Evolutionary conservation across 352 stramenopile species (phyloP), one percentile per base, ranked within the genome.

Genomic region (Pythium chondricola): DNA sequence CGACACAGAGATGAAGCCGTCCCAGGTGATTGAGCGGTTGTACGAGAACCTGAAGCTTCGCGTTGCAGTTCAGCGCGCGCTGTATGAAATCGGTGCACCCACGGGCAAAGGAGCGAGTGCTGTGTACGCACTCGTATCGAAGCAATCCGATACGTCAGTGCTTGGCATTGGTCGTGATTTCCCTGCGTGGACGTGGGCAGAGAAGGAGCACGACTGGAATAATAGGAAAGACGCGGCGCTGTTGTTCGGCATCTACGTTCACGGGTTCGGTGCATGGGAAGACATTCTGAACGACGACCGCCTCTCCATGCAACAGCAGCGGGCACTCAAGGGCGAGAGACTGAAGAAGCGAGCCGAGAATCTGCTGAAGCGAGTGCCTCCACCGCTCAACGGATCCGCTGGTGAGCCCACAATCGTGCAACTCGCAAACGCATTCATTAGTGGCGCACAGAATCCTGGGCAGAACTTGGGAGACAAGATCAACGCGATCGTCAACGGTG

Each of bases 1-100:
- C 3, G 83, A 93, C 22, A 78, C 92, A 7, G 83, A 93, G 35
- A 69, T 86, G 39, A 83, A 70, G 51, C 65, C 83, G 30, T 76
- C 66, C 10, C 74, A 87, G 38, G 64, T 93, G 43, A 74, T 93
- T 43, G 83, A 91, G 60, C 74, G 83, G 3, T 56, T 93, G 43
- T 91, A 89, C 37, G 83, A 93, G 30, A 93, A 93, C 50, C 54
- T 93, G 3, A 93, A 93, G 58, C 67, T 93, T 2, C 76, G 83
- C 6, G 71, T 93, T 7, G 83, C 80, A 24, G 74, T 93, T 37
- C 83, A 93, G 54, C 80, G 80, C 7, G 80, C 80, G 0, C 48
- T 93, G 26, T 66, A 73, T 10, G 72, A 71, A 0, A 60, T 65
- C 18, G 85, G 67, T 29, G 57, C 61, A 3, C 43, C 68, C 46